Evolutionary conservation across 78 protist genomes (phyloP).

Genomic region (Blattamonas nauphoetae): DNA sequence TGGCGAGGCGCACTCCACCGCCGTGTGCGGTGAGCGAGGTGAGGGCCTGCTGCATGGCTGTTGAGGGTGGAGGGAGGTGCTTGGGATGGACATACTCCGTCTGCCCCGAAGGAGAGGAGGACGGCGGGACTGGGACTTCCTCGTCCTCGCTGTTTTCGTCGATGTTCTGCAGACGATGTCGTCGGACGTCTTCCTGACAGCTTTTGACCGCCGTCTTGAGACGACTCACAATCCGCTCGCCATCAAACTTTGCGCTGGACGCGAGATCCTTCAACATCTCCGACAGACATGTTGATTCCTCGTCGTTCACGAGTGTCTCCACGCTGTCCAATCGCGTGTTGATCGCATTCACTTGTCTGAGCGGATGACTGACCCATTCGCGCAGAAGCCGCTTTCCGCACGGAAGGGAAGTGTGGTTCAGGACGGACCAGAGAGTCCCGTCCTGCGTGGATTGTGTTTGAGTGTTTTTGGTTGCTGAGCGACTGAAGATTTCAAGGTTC

Average conservation of each 20-base stretch:
- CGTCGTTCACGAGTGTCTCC: neutral
- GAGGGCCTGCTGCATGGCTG: neutral
- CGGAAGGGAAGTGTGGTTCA: conserved; percentile 1
- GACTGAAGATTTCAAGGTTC: neutral
- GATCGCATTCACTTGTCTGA: neutral
- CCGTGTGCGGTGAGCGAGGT: neutral
- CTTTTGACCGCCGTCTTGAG: neutral
- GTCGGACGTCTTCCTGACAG: neutral
- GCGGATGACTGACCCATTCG: conserved; percentile 4
- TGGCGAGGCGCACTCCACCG: neutral
- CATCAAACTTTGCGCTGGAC: too few species aligned
- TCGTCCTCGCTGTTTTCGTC: neutral
- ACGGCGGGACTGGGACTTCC: too few species aligned
- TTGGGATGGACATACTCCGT: neutral
- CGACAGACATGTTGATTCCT: too few species aligned
- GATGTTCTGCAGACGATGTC: neutral
- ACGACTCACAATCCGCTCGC: neutral
- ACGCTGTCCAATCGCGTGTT: neutral
- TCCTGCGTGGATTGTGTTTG: too few species aligned
- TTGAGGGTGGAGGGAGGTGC: neutral
- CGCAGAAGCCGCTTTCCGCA: conserved; percentile 3
- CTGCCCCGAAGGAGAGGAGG: too few species aligned
- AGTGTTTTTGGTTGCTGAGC: neutral
- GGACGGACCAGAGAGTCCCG: neutral
- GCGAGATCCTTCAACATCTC: too few species aligned